phyloP scores from a whole-genome alignment of 768 basidiomycete genomes.

The Russula vinacea region DNA sequence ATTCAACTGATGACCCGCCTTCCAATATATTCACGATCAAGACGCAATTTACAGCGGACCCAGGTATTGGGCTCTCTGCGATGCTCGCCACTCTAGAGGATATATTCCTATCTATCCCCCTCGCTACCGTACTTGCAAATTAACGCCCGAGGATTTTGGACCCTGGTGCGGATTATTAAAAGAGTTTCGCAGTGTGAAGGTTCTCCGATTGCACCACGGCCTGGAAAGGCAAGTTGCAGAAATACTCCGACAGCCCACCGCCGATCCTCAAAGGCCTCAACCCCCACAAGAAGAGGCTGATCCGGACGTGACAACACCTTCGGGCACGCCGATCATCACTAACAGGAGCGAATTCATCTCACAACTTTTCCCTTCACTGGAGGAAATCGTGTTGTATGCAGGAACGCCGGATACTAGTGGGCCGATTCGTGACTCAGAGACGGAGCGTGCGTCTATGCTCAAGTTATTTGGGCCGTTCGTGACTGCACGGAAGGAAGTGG shows the following conservation, averaged over 20 bases:
- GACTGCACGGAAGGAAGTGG: background rate
- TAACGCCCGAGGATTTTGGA: accelerated
- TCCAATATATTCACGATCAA: background rate
- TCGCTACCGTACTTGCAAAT: no score
- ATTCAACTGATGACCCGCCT: background rate
- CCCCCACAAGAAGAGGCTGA: background rate
- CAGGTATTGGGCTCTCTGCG: background rate
- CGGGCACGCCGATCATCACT: background rate
- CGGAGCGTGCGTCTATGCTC: background rate
- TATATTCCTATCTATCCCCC: background rate
- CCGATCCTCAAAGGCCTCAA: background rate
- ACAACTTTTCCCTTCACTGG: background rate
- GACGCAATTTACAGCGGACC: background rate
- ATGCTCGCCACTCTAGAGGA: constrained; percentile 3
- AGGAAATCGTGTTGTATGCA: background rate
- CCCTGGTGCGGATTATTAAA: background rate
- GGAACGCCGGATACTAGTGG: accelerated
- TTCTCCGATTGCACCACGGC: background rate
- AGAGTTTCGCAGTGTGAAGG: background rate
- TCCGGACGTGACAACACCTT: background rate
- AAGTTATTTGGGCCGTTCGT: background rate
- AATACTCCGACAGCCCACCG: background rate
- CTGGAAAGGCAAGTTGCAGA: background rate
- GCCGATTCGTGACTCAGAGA: no score
- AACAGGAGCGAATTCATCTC: background rate